Evolutionary conservation across 805 yeast genomes (phyloP).

Genomic region (Ogataea pini): DNA sequence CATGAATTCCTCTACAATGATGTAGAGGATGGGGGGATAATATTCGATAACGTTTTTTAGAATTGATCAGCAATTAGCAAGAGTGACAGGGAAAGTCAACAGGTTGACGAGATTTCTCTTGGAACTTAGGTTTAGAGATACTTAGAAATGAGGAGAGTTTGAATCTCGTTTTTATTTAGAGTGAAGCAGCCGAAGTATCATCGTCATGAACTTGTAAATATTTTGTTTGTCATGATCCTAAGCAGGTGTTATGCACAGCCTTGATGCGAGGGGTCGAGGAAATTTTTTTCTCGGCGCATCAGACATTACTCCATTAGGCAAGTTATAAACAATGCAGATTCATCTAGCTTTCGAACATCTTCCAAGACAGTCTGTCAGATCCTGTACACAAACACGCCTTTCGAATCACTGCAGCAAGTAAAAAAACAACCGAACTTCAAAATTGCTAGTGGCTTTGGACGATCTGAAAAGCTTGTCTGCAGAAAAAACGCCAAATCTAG

Average conservation of each 20-base stretch:
- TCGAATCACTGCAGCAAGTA: not conserved
- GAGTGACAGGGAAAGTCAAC: too few relatives aligned
- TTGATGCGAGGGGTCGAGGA: too few relatives aligned
- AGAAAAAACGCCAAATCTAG: not conserved
- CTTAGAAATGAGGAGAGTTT: too few relatives aligned
- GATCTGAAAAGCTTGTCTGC: not conserved
- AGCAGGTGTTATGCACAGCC: too few relatives aligned
- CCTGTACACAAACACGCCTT: not conserved
- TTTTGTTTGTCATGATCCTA: too few relatives aligned
- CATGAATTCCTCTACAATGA: slow-evolving; percentile 20
- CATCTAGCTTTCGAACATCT: not conserved
- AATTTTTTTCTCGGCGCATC: not conserved
- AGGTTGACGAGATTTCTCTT: too few relatives aligned
- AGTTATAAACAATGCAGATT: not conserved
- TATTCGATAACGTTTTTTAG: slow-evolving; percentile 21
- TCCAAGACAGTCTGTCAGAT: not conserved
- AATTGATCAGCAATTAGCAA: too few relatives aligned
- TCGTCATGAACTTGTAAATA: too few relatives aligned
- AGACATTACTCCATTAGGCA: not conserved
- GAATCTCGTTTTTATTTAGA: too few relatives aligned
- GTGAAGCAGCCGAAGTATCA: too few relatives aligned
- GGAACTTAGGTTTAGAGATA: too few relatives aligned
- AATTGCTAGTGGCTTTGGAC: not conserved
- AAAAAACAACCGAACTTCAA: not conserved
- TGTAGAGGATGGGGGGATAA: slow-evolving; percentile 17